These are phyloP conservation scores for Amorphotheca resinae DNA, from an alignment of 495 filamentous ascomycete genomes.

Conservation along the genomic window DNA sequence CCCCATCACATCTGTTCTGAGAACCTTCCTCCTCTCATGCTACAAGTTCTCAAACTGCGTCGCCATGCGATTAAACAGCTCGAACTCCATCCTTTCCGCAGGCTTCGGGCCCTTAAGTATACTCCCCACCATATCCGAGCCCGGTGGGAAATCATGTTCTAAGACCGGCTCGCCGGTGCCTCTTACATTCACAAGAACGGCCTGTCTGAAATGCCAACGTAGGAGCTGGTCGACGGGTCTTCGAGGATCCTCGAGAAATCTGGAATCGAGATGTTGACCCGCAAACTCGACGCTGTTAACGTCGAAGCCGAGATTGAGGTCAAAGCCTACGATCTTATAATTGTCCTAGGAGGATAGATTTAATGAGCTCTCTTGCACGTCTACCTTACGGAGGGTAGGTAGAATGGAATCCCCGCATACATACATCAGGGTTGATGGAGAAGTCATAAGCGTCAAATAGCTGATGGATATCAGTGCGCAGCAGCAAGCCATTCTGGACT, in stretches of 20 bases:
- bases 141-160: slow-evolving; percentile 30
- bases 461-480: slow-evolving; percentile 20
- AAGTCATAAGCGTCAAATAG: slow-evolving; percentile 25
- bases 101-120: slow-evolving; percentile 25
- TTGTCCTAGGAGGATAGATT: slow-evolving; percentile 21
- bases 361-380: too few relatives aligned
- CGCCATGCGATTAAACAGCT: slow-evolving; percentile 25
- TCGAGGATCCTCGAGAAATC: slow-evolving; percentile 23
- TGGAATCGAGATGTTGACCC: slow-evolving; percentile 24
- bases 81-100: slow-evolving; percentile 26
- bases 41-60: slow-evolving; percentile 9
- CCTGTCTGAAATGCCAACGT: slow-evolving; percentile 32
- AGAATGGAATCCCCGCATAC: slow-evolving; percentile 9
- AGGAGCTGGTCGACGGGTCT: slow-evolving; percentile 26
- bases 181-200: slow-evolving; percentile 27
- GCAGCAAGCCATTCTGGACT: slow-evolving; percentile 26
- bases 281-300: too few relatives aligned
- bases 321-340: slow-evolving; percentile 27
- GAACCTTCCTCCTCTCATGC: too few relatives aligned
- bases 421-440: slow-evolving; percentile 26
- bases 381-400: too few relatives aligned
- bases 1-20: too few relatives aligned
- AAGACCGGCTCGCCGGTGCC: slow-evolving; percentile 28
- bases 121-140: slow-evolving; percentile 27
- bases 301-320: slow-evolving; percentile 13